Evolutionary conservation across 345 rosid genomes (phyloP), one percentile per base, ranked within the genome.

Genomic region (Eucalyptus microcorys): DNA sequence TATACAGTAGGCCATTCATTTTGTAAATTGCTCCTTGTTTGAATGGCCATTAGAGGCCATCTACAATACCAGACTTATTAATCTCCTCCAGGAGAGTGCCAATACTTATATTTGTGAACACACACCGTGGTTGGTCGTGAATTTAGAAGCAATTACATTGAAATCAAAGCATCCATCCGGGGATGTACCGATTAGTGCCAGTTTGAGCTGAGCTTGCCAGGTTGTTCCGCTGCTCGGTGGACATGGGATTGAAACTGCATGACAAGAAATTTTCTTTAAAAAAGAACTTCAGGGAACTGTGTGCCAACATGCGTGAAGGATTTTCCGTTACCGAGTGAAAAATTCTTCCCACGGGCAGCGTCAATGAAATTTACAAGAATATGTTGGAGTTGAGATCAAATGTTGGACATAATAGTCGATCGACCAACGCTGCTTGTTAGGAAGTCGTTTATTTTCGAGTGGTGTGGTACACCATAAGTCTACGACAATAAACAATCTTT

Each of bases 91-190:
- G 43, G 26, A 68, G 80, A 42, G 19, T 68, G 79, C 42, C 42
- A 34, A 37, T 37, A 40, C 83, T 37, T 76, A 76, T 76, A 76
- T 76, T 16, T 76, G 81, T 37, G 83, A 76, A 37, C 47, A 76
- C 37, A n/a, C 47, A 37, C 27, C 24, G 45, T 71, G 45, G 27
- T 37, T 76, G 83, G 47, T 37, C 47, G 24, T 10, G 45, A 76
- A 37, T 76, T 21, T 76, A 71, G 81, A 37, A 71, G 81, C 45
- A 40, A 40, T 37, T 76, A 76, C 12, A 37, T 37, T 37, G 27
- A 10, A 37, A 10, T 87, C 90, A 91, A 61, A 80, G 88, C 94
- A 93, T 90, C 93, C 93, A 93, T 16, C 89, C 91, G 5, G 91
- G 92, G n/a, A 88, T 87, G 87, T 88, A 86, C 26, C 90, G 89